These are phyloP conservation scores for Domatiomyces catenatus DNA, from an alignment of 2,329 filamentous ascomycete species.

Conservation along the genomic window DNA sequence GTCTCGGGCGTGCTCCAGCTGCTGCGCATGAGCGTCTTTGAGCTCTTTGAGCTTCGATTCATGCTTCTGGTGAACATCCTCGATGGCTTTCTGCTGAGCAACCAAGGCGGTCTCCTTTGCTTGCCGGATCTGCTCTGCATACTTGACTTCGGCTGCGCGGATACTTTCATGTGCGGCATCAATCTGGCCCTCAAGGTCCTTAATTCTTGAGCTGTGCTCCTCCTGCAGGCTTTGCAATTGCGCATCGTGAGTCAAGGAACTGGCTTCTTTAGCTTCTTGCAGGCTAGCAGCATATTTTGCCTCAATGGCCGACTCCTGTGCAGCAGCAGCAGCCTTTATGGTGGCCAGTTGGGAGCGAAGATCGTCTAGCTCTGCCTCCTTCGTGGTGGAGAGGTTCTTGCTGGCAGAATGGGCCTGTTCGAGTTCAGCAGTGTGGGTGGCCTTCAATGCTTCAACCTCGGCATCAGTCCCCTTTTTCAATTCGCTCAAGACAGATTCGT, in stretches of 20 bases:
- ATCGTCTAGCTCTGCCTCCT: not conserved
- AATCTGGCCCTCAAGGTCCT: slow-evolving; percentile 3
- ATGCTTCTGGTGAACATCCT: slow-evolving; percentile 6
- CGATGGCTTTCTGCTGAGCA: slow-evolving; percentile 5
- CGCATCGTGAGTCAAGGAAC: slow-evolving; percentile 1
- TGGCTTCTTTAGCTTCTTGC: slow-evolving; percentile 1
- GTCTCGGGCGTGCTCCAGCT: slow-evolving; percentile 22
- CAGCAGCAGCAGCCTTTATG: not conserved
- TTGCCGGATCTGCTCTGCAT: slow-evolving; percentile 3
- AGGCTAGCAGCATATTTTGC: slow-evolving; percentile 1
- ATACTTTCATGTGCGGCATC: slow-evolving; percentile 4
- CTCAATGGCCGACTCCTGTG: slow-evolving; percentile 4
- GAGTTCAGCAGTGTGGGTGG: not conserved
- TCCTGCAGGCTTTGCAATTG: slow-evolving; percentile 6
- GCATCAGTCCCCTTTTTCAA: not conserved
- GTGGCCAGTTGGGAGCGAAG: not conserved
- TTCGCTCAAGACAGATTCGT: not conserved
- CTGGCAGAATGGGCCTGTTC: not conserved
- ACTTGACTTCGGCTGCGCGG: slow-evolving; percentile 1
- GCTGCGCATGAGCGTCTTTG: slow-evolving; percentile 21
- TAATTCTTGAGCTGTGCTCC: not conserved
- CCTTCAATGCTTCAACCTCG: not conserved
- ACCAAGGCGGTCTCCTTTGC: slow-evolving; percentile 8
- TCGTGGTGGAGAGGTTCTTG: not conserved
- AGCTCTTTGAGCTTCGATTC: slow-evolving; percentile 10